A percentile compares a stretch with the other conserved stretches of the same genome.
Evolutionary conservation across 345 rosid genomes (phyloP).

Genomic region (Citrus glauca): DNA sequence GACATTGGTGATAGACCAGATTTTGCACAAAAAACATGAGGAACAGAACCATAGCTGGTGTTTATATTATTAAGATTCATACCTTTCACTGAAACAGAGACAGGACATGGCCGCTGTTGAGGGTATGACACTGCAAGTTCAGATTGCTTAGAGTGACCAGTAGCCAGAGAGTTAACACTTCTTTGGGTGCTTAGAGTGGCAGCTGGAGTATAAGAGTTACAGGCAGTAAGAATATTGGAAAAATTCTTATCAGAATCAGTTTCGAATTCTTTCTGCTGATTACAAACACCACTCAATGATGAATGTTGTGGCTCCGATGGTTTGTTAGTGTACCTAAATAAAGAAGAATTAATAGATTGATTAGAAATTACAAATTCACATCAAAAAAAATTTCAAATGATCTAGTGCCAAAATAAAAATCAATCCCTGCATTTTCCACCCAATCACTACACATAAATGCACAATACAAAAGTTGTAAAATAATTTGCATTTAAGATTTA

Average conservation of each 20-base stretch:
- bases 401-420: background rate
- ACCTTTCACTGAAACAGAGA: conserved; percentile 45
- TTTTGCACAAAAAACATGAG: conserved; percentile 30
- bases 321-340: conserved; percentile 61
- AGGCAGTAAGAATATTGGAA: conserved; percentile 17
- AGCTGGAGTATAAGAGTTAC: conserved; percentile 34
- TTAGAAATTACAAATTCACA: conserved; percentile 13
- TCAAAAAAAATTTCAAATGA: background rate
- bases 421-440: no score
- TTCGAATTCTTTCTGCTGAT: conserved; percentile 27
- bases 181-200: conserved; percentile 42
- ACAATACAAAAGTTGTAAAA: background rate
- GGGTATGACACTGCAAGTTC: conserved; percentile 39
- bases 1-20: conserved; percentile 39
- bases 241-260: conserved; percentile 27
- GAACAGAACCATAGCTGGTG: conserved; percentile 39
- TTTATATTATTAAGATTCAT: conserved; percentile 27
- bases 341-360: conserved; percentile 18
- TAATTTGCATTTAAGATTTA: background rate
- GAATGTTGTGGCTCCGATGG: conserved; percentile 37
- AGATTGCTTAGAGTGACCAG: conserved; percentile 31
- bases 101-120: conserved; percentile 40
- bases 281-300: conserved; percentile 22
- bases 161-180: conserved; percentile 29
- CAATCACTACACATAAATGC: background rate